Evolutionary conservation across 139 green algal genomes (phyloP).

Genomic region (Axilococcus clingmanii): DNA sequence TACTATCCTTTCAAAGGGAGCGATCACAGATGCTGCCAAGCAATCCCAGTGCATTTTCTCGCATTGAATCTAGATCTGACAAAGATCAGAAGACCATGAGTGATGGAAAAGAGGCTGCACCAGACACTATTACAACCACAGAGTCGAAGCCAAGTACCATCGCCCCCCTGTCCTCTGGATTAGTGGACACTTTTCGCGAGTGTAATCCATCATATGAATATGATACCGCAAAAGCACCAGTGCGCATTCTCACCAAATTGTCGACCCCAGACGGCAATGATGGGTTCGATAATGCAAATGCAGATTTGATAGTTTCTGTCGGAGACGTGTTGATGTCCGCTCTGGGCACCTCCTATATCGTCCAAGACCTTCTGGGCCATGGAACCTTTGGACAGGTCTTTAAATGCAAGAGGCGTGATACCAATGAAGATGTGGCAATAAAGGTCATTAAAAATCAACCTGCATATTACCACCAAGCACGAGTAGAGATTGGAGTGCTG

Average conservation of each 20-base stretch:
- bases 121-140: too few species aligned
- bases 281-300: constrained; percentile 75
- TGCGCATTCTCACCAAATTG: constrained; percentile 76
- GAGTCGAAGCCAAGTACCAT: too few species aligned
- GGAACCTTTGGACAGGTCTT: constrained; percentile 97
- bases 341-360: constrained; percentile 45
- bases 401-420: constrained; percentile 26
- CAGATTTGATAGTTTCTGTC: constrained; percentile 77
- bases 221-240: too few species aligned
- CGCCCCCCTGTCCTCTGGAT: too few species aligned
- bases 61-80: too few species aligned
- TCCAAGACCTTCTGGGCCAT: constrained; percentile 72
- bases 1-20: too few species aligned
- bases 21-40: too few species aligned
- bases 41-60: too few species aligned
- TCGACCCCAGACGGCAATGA: constrained; percentile 45
- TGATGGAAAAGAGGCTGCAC: too few species aligned
- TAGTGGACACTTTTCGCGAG: too few species aligned
- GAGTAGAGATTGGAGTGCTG: constrained; percentile 84
- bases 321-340: constrained; percentile 46
- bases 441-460: constrained; percentile 99
- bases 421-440: constrained; percentile 47
- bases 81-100: too few species aligned
- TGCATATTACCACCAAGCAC: constrained; percentile 82
- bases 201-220: too few species aligned